Evolutionary conservation across 139 green algal species (phyloP).

Genomic region (Zygnema circumcarinatum): DNA sequence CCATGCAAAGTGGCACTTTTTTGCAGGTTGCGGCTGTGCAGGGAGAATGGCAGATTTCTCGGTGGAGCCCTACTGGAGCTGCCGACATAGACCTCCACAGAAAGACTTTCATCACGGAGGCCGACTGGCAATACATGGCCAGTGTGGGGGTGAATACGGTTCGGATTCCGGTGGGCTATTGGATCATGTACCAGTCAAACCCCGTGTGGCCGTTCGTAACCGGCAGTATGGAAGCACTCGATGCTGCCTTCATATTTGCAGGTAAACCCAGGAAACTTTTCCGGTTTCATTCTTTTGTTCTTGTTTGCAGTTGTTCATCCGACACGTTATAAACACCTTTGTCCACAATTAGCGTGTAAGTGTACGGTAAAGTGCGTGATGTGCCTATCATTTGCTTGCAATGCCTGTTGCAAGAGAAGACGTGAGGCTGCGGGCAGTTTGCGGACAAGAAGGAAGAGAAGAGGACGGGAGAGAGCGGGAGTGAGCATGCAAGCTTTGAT

Average conservation of each 20-base stretch:
- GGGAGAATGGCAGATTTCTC: conserved; percentile 41
- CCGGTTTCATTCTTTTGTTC: no score
- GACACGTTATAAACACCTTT: no score
- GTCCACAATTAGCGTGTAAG: no score
- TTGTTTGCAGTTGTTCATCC: no score
- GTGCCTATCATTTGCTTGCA: no score
- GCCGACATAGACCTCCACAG: neutral
- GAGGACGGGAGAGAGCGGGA: neutral
- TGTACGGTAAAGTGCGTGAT: no score
- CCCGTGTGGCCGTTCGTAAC: conserved; percentile 24
- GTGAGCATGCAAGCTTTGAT: no score
- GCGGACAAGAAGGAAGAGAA: no score
- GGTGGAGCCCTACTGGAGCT: neutral
- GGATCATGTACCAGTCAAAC: conserved; percentile 14
- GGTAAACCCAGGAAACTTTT: no score
- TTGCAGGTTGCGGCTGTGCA: neutral
- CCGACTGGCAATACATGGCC: conserved; percentile 15
- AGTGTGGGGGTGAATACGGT: conserved; percentile 44
- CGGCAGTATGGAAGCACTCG: conserved; percentile 3
- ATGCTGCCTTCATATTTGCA: conserved; percentile 32
- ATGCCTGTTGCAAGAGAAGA: no score
- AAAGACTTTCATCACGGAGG: conserved; percentile 39
- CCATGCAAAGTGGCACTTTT: neutral
- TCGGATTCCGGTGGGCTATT: conserved; percentile 54
- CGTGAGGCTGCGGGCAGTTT: no score